Conservation (phyloP, 495 filamentous ascomycete genomes). For the Trichocladium uniseriatum region DNA sequence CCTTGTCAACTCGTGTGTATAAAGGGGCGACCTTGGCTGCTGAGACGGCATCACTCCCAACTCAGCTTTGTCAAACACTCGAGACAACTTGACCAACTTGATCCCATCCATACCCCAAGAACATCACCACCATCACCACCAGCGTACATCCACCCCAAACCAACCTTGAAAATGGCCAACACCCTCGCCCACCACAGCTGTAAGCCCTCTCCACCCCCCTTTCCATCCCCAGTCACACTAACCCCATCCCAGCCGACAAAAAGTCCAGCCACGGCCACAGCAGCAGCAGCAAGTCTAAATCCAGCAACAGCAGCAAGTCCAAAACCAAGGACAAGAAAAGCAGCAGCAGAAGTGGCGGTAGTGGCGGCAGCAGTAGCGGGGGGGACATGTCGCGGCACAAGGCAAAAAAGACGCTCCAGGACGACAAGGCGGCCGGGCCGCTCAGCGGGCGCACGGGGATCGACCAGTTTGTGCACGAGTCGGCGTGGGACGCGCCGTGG, state of each 20-base stretch:
- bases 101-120: not conserved
- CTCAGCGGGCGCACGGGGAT: constrained; percentile 2
- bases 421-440: not conserved
- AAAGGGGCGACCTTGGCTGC: not conserved
- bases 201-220: not conserved
- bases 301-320: constrained; percentile 2
- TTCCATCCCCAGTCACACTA: too few species aligned
- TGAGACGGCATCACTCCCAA: not conserved
- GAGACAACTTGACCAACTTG: not conserved
- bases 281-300: not conserved
- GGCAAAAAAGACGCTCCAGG: not conserved
- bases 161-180: not conserved
- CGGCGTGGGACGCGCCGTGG: not conserved
- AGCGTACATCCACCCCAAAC: not conserved
- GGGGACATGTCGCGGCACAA: not conserved
- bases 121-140: not conserved
- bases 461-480: constrained; percentile 1
- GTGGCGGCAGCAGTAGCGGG: not conserved
- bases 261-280: not conserved
- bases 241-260: not conserved
- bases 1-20: not conserved
- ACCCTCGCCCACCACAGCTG: not conserved
- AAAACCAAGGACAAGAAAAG: not conserved
- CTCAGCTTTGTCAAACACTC: not conserved
- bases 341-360: not conserved